Conservation (phyloP, 345 rosid species). For the Euphorbia peplus region DNA sequence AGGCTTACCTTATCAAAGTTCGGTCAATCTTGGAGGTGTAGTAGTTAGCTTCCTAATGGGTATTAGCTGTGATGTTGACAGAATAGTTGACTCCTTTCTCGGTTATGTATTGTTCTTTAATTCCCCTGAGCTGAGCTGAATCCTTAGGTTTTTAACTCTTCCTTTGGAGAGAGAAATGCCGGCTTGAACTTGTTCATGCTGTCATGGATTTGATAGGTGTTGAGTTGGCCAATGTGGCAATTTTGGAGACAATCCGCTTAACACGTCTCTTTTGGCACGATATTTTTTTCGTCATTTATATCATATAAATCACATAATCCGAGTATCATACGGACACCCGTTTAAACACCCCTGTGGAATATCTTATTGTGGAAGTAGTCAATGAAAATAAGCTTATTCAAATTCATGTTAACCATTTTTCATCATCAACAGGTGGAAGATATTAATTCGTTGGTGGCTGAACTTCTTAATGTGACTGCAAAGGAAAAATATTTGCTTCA, state of each 20-base stretch:
- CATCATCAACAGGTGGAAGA: constrained; percentile 63
- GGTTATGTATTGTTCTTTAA: not conserved
- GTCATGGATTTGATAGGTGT: not conserved
- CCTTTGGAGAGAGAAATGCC: not conserved
- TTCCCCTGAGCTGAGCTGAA: not conserved
- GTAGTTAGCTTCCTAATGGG: not conserved
- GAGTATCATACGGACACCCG: no score
- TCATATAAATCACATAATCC: no score
- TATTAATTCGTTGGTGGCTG: constrained; percentile 55
- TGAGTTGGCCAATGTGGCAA: not conserved
- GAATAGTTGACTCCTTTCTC: not conserved
- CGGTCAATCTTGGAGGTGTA: not conserved
- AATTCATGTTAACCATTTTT: not conserved
- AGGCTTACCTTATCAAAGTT: not conserved
- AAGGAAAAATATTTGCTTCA: constrained; percentile 67
- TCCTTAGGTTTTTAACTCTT: not conserved
- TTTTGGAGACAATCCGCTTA: no score
- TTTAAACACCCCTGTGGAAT: not conserved
- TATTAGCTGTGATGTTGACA: not conserved
- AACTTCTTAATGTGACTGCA: constrained; percentile 56
- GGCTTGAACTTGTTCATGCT: not conserved
- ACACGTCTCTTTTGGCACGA: no score
- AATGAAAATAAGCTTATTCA: not conserved
- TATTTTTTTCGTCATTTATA: no score
- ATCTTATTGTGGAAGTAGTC: constrained; percentile 5